Evolutionary conservation across 177 flowering plant genomes (phyloP), one percentile per base, ranked within the genome.

Genomic region (Tripterygium wilfordii): DNA sequence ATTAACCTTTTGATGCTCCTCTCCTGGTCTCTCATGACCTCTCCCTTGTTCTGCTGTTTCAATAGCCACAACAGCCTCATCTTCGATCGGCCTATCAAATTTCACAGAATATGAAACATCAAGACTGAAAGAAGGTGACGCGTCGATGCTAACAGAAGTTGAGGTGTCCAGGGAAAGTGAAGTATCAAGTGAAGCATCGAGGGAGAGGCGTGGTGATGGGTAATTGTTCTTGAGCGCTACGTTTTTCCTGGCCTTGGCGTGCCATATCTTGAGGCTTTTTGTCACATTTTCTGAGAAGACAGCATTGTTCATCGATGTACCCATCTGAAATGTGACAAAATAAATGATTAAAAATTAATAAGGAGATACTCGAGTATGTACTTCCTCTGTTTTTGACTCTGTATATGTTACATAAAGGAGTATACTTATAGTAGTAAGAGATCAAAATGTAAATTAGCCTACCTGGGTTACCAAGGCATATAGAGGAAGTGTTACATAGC

Each of bases 401-500:
- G 5, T 40, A 10, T 10, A 36, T 10, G 4, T 3, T 36, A 5
- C 19, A 15, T n/a, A n/a, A n/a, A n/a, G n/a, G n/a, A n/a, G n/a
- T n/a, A n/a, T n/a, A n/a, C n/a, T n/a, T n/a, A n/a, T n/a, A n/a
- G n/a, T n/a, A n/a, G n/a, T n/a, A n/a, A n/a, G n/a, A n/a, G n/a
- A n/a, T n/a, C n/a, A n/a, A n/a, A n/a, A n/a, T n/a, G n/a, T n/a
- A 12, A 18, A 35, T 36, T 38, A 10, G 26, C 10, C 9, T 70
- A 77, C 86, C 83, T 76, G 83, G 24, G 84, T 78, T 46, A 76
- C 88, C n/a, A 78, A 54, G 39, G 82, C 79, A 61, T 76, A 76
- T 0, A 74, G 74, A 30, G 88, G 88, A 25, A 82, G 70, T 2
- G 84, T 78, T 6, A 75, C 79, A 26, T 78, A 82, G 35, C 88